A percentile compares a stretch with the other conserved stretches of the same genome.
Conservation (phyloP, 2,329 filamentous ascomycete genomes). For the Cadophora sp. region DNA sequence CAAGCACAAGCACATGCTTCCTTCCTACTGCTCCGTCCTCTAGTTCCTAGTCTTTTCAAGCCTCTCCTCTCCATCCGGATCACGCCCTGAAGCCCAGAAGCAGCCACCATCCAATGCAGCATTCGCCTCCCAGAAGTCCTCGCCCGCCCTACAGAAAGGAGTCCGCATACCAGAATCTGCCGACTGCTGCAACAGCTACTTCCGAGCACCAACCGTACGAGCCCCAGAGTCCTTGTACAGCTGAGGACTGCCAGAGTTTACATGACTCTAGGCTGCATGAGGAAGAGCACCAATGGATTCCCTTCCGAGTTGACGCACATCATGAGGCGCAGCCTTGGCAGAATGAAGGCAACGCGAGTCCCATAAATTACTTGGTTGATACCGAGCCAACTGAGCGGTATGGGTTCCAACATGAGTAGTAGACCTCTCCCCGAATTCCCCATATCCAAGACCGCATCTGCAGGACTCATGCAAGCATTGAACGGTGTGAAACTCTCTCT, state of each 20-base stretch:
- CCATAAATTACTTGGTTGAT: slow-evolving; percentile 14
- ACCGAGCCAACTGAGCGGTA: slow-evolving; percentile 9
- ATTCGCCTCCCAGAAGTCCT: slow-evolving; percentile 5
- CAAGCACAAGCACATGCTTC: neutral
- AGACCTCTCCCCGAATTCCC: neutral
- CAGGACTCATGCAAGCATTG: slow-evolving; percentile 18
- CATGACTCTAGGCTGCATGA: slow-evolving; percentile 17
- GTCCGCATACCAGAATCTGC: slow-evolving; percentile 1
- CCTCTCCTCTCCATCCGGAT: slow-evolving; percentile 4
- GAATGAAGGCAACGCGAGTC: slow-evolving; percentile 5
- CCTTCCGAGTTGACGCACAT: slow-evolving; percentile 18
- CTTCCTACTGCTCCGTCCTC: neutral
- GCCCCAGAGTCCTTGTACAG: slow-evolving; percentile 27
- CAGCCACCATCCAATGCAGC: slow-evolving; percentile 6
- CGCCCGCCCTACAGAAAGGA: slow-evolving; percentile 3
- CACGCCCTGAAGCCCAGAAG: neutral
- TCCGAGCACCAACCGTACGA: slow-evolving; percentile 24
- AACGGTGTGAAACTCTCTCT: slow-evolving; percentile 11
- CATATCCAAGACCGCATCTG: slow-evolving; percentile 10
- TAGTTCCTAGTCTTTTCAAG: neutral
- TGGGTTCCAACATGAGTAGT: neutral
- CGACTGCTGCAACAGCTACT: slow-evolving; percentile 16
- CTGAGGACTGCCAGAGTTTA: slow-evolving; percentile 25
- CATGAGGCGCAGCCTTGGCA: slow-evolving; percentile 20
- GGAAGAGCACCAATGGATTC: slow-evolving; percentile 9